Evolutionary conservation across 371 early-diverging fungal species (phyloP), one percentile per base, ranked within the genome.

Genomic region (Mortierella sp.): DNA sequence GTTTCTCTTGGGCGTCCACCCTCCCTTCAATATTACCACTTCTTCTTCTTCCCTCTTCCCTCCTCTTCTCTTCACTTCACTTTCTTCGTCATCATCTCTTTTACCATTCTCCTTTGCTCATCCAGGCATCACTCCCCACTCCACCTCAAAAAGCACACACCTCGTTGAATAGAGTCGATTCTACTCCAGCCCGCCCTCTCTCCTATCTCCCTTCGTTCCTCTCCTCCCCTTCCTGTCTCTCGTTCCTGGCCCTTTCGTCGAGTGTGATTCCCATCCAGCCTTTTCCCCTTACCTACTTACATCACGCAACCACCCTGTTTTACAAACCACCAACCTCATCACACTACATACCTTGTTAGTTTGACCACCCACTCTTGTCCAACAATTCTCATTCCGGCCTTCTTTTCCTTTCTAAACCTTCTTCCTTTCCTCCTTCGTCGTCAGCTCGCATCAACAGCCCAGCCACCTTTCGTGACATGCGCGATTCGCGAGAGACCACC

Each of bases 401-500:
- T 32, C 63, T 4, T 63, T 18, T 29, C 29, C 35, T 6, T 65
- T 65, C 35, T 18, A 63, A 3, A 49, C 11, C 65, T 68, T 56
- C n/a, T 10, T 56, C 27, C 16, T 56, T 10, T 27, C 16, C 27
- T 56, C 56, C 12, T n/a, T n/a, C 24, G 21, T 8, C 35, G 7
- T 16, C 21, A 6, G 8, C 16, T 21, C 24, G 24, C 35, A 38
- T 21, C 18, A 32, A 35, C 70, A 21, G 43, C 35, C 21, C 44
- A 70, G 43, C 49, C 2, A 54, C 8, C 43, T 60, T 43, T 77
- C 48, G 43, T 11, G n/a, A 54, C 60, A 83, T 79, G 77, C 83
- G 79, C 46, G 79, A 83, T 49, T 54, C 65, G 41, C 56, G 82
- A 63, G 82, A 77, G 46, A 80, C 80, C 24, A 72, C 72, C 21